Conservation (phyloP, 352 stramenopile species). For the Globisporangium mamillatum region DNA sequence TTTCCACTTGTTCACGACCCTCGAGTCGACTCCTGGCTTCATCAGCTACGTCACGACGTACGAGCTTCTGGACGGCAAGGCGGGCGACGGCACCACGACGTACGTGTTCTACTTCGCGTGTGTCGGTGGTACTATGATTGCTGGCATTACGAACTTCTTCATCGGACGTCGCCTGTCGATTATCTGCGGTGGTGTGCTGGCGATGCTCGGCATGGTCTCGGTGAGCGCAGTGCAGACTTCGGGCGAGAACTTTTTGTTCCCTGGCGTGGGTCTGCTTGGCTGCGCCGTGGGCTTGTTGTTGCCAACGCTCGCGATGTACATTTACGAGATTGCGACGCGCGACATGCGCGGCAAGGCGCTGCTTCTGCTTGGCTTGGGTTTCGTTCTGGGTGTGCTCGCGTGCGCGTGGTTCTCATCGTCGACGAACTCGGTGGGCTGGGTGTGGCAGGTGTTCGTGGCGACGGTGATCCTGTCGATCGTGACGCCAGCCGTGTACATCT, state of each 20-base stretch:
- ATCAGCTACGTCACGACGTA: slow-evolving; percentile 80
- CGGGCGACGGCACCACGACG: slow-evolving; percentile 57
- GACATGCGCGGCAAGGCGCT: slow-evolving; percentile 83
- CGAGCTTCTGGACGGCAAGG: slow-evolving; percentile 52
- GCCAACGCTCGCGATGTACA: slow-evolving; percentile 77
- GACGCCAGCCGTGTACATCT: slow-evolving; percentile 81
- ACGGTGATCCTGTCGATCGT: slow-evolving; percentile 77
- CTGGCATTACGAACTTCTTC: slow-evolving; percentile 61
- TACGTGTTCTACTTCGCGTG: slow-evolving; percentile 69
- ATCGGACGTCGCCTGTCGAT: slow-evolving; percentile 77
- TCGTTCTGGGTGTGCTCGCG: slow-evolving; percentile 59
- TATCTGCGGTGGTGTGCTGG: slow-evolving; percentile 61
- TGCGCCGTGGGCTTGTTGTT: slow-evolving; percentile 59
- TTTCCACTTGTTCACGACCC: slow-evolving; percentile 72
- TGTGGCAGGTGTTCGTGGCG: slow-evolving; percentile 84
- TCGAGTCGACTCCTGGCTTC: slow-evolving; percentile 76
- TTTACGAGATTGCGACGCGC: slow-evolving; percentile 83
- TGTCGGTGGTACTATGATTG: slow-evolving; percentile 48
- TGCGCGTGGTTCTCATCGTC: slow-evolving; percentile 69
- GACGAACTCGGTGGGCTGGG: slow-evolving; percentile 73
- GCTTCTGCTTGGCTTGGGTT: slow-evolving; percentile 68
- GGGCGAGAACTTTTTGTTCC: slow-evolving; percentile 55
- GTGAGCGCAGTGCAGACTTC: slow-evolving; percentile 55
- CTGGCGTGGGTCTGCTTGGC: slow-evolving; percentile 62
- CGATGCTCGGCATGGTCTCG: slow-evolving; percentile 67